phyloP scores from a whole-genome alignment of 805 yeast genomes.

The Saccharomycopsis olivae region DNA sequence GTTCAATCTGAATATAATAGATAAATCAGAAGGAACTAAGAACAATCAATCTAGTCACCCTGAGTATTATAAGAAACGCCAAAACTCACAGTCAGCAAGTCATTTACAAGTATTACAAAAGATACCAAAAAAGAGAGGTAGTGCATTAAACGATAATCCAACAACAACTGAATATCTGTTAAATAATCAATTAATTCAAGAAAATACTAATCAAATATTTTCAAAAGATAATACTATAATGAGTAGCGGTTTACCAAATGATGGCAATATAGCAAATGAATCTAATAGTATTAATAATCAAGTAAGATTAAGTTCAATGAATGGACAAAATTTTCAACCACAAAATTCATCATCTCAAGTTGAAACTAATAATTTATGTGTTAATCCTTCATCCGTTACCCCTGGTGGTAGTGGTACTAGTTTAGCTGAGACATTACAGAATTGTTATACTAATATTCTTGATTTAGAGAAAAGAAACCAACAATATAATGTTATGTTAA shows the following conservation, averaged over 20 bases:
- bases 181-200: background rate
- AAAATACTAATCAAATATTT: background rate
- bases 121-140: constrained; percentile 1
- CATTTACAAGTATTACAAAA: constrained; percentile 1
- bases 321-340: background rate
- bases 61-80: background rate
- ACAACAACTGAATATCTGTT: too few relatives aligned
- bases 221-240: background rate
- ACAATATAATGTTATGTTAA: constrained; percentile 13
- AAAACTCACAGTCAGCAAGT: background rate
- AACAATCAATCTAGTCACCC: too few relatives aligned
- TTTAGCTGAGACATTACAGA: constrained; percentile 18
- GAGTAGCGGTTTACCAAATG: background rate
- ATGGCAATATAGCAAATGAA: background rate
- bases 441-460: constrained; percentile 16
- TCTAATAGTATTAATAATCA: background rate
- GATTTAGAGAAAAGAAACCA: constrained; percentile 18
- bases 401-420: too few relatives aligned
- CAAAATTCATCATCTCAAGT: background rate
- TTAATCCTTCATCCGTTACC: background rate
- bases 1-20: too few relatives aligned
- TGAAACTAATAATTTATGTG: background rate
- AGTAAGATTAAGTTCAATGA: background rate
- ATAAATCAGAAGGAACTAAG: too few relatives aligned
- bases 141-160: background rate